phyloP scores from a whole-genome alignment of 2,329 filamentous ascomycete species.

The Colletotrichum sp. region DNA sequence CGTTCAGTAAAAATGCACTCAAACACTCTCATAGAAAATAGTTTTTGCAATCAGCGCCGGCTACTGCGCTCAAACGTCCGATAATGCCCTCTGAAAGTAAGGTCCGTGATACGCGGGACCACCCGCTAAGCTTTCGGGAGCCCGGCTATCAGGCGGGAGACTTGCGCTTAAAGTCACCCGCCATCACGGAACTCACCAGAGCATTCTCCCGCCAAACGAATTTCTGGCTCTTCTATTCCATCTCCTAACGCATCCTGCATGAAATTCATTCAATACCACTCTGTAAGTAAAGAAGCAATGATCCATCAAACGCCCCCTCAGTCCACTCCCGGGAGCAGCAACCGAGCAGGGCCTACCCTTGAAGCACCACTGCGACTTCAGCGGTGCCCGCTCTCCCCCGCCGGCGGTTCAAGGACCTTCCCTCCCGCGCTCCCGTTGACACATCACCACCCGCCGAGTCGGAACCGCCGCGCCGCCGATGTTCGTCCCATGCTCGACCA shows the following conservation, averaged over 20 bases:
- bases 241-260: neutral
- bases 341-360: neutral
- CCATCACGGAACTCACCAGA: neutral
- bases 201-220: neutral
- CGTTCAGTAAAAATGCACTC: neutral
- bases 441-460: neutral
- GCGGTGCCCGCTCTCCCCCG: neutral
- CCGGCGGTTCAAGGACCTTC: neutral
- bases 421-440: neutral
- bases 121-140: neutral
- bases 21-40: neutral
- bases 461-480: neutral
- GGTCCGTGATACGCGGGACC: neutral
- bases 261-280: neutral
- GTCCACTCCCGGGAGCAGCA: neutral
- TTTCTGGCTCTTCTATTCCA: neutral
- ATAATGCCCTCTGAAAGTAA: neutral
- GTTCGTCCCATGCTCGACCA: neutral
- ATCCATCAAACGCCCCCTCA: neutral
- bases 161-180: neutral
- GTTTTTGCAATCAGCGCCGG: neutral
- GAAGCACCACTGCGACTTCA: neutral
- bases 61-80: neutral
- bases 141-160: neutral
- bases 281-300: neutral